Percentiles rank a stretch among this genome's conserved stretches.
Conservation (phyloP, 331 rosid species). For the Prunus yedoensis region DNA sequence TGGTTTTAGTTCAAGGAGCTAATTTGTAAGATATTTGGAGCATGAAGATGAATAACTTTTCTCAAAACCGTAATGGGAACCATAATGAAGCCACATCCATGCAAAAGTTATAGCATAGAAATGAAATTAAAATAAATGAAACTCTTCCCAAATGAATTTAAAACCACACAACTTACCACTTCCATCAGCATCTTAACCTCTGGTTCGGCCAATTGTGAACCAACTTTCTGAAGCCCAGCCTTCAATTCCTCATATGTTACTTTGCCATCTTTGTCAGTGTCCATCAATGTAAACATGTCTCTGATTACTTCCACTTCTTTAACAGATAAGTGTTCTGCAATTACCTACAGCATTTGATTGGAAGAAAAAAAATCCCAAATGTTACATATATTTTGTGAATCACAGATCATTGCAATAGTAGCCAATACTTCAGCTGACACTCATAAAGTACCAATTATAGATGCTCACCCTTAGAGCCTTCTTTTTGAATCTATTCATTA, state of each 20-base stretch:
- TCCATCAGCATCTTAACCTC: conserved; percentile 99
- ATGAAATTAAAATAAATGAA: not conserved
- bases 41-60: not conserved
- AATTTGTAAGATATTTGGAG: not conserved
- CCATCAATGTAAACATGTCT: conserved; percentile 96
- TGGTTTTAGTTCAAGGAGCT: not conserved
- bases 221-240: conserved; percentile 85
- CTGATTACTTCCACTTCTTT: conserved; percentile 96
- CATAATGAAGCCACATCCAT: not conserved
- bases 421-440: conserved; percentile 23
- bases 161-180: conserved; percentile 55
- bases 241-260: conserved; percentile 84
- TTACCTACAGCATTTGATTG: conserved; percentile 60
- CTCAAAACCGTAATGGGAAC: not conserved
- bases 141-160: not conserved
- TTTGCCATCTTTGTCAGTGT: conserved; percentile 83
- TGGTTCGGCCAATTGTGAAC: conserved; percentile 94
- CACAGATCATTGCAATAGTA: conserved; percentile 11
- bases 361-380: conserved; percentile 13
- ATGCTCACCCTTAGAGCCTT: conserved; percentile 86
- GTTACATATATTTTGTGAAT: not conserved
- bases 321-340: conserved; percentile 89
- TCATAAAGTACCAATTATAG: conserved; percentile 19
- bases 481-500: conserved; percentile 98
- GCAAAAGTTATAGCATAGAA: not conserved